A percentile compares a stretch with the other conserved stretches of the same genome.
Evolutionary conservation across 768 basidiomycete genomes (phyloP).

Genomic region (Suillus variegatus): DNA sequence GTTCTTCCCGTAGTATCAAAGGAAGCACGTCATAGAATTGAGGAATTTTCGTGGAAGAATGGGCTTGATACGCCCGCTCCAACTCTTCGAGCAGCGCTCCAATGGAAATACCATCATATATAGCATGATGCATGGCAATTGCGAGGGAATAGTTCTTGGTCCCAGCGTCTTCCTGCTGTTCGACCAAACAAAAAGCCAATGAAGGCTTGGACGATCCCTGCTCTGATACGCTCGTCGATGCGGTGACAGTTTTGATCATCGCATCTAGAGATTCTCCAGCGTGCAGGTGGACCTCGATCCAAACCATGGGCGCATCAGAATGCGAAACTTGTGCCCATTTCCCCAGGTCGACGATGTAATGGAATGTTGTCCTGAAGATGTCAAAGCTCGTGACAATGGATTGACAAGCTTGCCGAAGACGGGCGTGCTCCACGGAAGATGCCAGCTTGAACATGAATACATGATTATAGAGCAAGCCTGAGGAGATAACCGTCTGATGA

Average conservation of each 20-base stretch:
- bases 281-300: conserved; percentile 21
- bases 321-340: conserved; percentile 33
- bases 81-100: conserved; percentile 36
- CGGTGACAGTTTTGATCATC: conserved; percentile 15
- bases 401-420: conserved; percentile 40
- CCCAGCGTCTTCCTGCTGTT: neutral
- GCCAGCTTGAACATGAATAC: conserved; percentile 28
- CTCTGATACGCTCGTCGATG: conserved; percentile 17
- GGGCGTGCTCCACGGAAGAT: conserved; percentile 23
- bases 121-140: conserved; percentile 47
- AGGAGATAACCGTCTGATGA: conserved; percentile 29
- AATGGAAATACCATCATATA: conserved; percentile 49
- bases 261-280: conserved; percentile 14
- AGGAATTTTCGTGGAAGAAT: conserved; percentile 6
- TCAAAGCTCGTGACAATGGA: conserved; percentile 31
- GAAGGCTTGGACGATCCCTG: conserved; percentile 32
- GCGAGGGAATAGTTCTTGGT: conserved; percentile 30
- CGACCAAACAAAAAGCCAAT: conserved; percentile 3
- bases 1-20: conserved; percentile 39
- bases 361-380: conserved; percentile 50
- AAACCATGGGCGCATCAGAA: conserved; percentile 22
- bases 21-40: conserved; percentile 43
- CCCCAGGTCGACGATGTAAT: conserved; percentile 39
- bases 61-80: conserved; percentile 31
- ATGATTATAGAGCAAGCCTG: conserved; percentile 34